Evolutionary conservation across 2,329 filamentous ascomycete species (phyloP).

Genomic region (Cryphonectria naterciae): DNA sequence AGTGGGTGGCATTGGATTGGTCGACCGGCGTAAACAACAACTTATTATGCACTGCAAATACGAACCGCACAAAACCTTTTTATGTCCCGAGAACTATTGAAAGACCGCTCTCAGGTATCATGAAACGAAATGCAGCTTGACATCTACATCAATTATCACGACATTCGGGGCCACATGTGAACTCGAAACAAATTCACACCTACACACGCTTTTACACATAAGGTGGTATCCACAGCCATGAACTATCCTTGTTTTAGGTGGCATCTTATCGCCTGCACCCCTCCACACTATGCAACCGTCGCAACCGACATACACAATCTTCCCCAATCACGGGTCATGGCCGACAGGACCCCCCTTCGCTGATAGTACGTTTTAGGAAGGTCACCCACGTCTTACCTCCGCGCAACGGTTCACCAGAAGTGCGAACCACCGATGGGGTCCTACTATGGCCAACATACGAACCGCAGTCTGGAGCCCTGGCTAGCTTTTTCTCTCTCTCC

Average conservation of each 20-base stretch:
- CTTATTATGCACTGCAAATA: background rate
- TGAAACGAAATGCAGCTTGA: background rate
- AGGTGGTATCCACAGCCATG: constrained; percentile 2
- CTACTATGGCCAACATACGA: background rate
- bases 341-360: background rate
- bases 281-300: background rate
- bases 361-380: constrained; percentile 20
- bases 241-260: background rate
- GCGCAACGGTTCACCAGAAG: constrained; percentile 1
- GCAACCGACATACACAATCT: background rate
- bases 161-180: background rate
- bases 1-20: background rate
- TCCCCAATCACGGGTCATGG: constrained; percentile 18
- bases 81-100: background rate
- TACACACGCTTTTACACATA: background rate
- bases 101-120: background rate
- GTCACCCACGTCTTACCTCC: constrained; percentile 2
- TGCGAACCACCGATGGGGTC: constrained; percentile 7
- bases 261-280: constrained; percentile 8
- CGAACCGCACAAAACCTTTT: background rate
- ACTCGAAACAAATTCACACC: background rate
- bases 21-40: background rate
- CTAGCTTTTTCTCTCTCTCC: background rate
- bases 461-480: background rate
- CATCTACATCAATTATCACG: constrained; percentile 7